Base-by-base conservation (phyloP, 2,329 filamentous ascomycete species). In the Xylaria polymorpha region DNA sequence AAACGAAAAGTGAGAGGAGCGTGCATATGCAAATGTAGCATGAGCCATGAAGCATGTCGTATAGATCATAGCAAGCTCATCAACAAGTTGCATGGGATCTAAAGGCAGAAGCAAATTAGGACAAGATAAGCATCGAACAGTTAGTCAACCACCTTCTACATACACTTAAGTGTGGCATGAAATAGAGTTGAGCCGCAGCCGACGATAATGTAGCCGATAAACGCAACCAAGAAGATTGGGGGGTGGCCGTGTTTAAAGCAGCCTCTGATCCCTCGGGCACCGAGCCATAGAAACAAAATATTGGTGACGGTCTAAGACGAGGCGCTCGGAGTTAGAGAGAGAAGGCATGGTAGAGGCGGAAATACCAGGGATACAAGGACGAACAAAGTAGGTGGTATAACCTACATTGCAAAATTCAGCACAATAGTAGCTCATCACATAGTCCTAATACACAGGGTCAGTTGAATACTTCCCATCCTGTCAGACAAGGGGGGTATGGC, bases 221-320 rank as follows among this genome's bases (percentile, higher is more conserved):
- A 87, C n/a, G 82, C 85, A 3, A 97, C 82, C 59, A 92, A 77
- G 80, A 97, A 97, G 68, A 97, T 91, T 15, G 80, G 82, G 64
- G 94, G 92, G 80, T 97, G 93, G 18, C 86, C 85, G 80, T 97
- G 85, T 71, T 85, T 86, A 46, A 91, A 77, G 79, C 93, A 97
- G 79, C 90, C 94, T 64, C 84, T 82, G 70, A 96, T 88, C 29
- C 94, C 94, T 77, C 91, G 91, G 73, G 88, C 81, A 8, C 93
- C 93, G 22, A 97, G 86, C 79, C 86, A 92, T 74, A 97, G 85
- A 80, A 97, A 97, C 29, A 96, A 83, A 3, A 92, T 79, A 79
- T 97, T 97, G 41, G 94, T 97, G 39, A 94, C 76, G 3, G 93
- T 92, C 81, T 92, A 65, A 25, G 15, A 32, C 32, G 48, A 60